Evolutionary conservation across 495 filamentous ascomycete species (phyloP).

Genomic region (Extremus antarcticus): DNA sequence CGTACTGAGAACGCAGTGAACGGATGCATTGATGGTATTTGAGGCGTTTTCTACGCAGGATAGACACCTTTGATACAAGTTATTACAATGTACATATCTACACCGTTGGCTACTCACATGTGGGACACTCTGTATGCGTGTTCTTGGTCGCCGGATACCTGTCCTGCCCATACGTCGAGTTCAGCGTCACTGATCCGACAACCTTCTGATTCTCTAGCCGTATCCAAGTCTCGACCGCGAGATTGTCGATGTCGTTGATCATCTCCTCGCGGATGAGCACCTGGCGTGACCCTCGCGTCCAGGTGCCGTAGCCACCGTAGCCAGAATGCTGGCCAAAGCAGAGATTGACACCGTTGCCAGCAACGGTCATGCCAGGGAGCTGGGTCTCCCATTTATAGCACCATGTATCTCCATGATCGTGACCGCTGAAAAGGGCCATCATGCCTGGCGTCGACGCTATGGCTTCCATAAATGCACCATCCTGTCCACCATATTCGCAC

Average conservation of each 20-base stretch:
- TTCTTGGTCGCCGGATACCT: conserved; percentile 33
- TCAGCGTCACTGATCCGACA: conserved; percentile 49
- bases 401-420: conserved; percentile 64
- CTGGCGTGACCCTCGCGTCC: conserved; percentile 51
- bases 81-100: neutral
- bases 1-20: neutral
- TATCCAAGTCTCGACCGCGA: conserved; percentile 48
- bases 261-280: conserved; percentile 37
- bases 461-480: conserved; percentile 55
- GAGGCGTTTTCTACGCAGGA: neutral
- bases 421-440: conserved; percentile 54
- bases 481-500: conserved; percentile 38
- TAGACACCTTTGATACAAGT: neutral
- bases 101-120: neutral
- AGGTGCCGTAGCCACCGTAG: conserved; percentile 60
- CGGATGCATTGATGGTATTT: too few species aligned
- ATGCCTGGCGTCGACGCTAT: conserved; percentile 45
- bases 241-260: conserved; percentile 4
- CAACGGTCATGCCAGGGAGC: conserved; percentile 24
- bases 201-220: conserved; percentile 50
- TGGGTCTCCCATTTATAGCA: conserved; percentile 36
- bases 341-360: conserved; percentile 37
- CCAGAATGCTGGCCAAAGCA: conserved; percentile 64
- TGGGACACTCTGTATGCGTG: conserved; percentile 4
- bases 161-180: conserved; percentile 57